Evolutionary conservation across 345 rosid species (phyloP).

Genomic region (Eucalyptus tenuipes): DNA sequence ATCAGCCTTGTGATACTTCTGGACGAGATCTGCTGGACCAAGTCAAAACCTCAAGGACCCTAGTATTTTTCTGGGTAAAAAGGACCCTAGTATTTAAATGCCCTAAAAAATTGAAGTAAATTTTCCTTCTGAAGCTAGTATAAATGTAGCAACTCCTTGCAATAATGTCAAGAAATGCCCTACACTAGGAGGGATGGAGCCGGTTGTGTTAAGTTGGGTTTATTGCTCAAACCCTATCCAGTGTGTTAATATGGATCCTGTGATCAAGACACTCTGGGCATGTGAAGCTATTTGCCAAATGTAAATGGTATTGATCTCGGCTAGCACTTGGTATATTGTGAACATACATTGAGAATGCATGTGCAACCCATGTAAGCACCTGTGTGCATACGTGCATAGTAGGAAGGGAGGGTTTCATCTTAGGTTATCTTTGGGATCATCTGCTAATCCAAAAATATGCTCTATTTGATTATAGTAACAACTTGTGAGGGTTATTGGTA

Average conservation of each 20-base stretch:
- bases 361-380: background rate
- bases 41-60: background rate
- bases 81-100: background rate
- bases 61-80: background rate
- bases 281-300: background rate
- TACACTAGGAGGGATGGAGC: background rate
- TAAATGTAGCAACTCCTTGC: background rate
- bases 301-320: background rate
- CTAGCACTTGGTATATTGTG: background rate
- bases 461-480: background rate
- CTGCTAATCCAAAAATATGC: background rate
- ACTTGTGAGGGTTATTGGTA: background rate
- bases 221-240: background rate
- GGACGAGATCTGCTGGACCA: background rate
- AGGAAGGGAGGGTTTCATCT: background rate
- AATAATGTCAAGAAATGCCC: background rate
- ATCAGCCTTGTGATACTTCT: background rate
- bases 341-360: background rate
- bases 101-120: background rate
- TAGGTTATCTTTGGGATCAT: background rate
- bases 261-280: background rate
- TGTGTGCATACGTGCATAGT: background rate
- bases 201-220: background rate
- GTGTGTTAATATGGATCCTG: background rate
- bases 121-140: background rate